phyloP scores from a whole-genome alignment of 305 asterid species.

The Solanum hybrid region DNA sequence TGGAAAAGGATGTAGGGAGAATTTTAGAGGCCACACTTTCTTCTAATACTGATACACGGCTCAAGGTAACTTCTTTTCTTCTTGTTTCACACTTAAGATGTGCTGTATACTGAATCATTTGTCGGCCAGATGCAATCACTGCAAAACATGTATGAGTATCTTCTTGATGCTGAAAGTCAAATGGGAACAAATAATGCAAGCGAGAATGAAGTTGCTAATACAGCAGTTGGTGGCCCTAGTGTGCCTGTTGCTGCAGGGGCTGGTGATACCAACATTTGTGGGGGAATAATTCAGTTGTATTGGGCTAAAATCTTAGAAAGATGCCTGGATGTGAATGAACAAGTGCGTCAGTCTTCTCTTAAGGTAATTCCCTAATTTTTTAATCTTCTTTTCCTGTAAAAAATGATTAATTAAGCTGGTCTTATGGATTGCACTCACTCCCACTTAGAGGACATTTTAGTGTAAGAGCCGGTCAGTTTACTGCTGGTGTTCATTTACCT shows the following conservation, averaged over 20 bases:
- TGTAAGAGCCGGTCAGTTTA: background rate
- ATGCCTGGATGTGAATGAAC: conserved; percentile 77
- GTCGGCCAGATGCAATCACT: conserved; percentile 84
- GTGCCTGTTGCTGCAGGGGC: conserved; percentile 99
- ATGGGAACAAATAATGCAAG: conserved; percentile 64
- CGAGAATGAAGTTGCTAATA: conserved; percentile 29
- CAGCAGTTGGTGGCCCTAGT: conserved; percentile 45
- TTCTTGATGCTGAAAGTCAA: conserved; percentile 88
- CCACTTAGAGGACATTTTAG: background rate
- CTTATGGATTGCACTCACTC: background rate
- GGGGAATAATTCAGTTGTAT: conserved; percentile 88
- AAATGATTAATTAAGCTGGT: background rate
- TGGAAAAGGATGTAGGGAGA: conserved; percentile 70
- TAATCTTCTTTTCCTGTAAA: background rate
- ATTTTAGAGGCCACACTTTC: conserved; percentile 76
- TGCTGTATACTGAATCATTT: conserved; percentile 20
- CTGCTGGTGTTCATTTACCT: background rate
- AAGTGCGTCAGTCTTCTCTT: conserved; percentile 81
- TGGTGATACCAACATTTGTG: conserved; percentile 97
- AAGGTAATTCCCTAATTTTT: conserved; percentile 47
- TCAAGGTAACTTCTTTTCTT: conserved; percentile 51
- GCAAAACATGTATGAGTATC: conserved; percentile 92
- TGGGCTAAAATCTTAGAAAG: conserved; percentile 75
- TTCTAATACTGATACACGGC: conserved; percentile 49
- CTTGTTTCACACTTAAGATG: conserved; percentile 11